Evolutionary conservation across 257 asterid species (phyloP).

Genomic region (Solanum appendiculatum): DNA sequence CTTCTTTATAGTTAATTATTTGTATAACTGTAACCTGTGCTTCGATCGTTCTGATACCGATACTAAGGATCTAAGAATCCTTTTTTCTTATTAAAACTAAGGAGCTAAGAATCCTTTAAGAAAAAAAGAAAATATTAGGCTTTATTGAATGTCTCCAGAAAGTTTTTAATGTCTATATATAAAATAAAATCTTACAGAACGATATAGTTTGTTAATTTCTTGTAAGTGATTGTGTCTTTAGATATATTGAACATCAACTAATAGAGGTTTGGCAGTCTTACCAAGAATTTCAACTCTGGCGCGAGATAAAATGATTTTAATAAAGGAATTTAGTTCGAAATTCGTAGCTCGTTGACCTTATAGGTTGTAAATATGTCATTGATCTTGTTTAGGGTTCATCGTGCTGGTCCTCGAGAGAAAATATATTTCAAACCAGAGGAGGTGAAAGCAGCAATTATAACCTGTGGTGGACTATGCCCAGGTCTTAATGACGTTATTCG

Average conservation of each 20-base stretch:
- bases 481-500: constrained; percentile 89
- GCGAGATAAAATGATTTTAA: not conserved
- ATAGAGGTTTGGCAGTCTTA: not conserved
- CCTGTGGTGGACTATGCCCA: constrained; percentile 98
- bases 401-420: constrained; percentile 87
- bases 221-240: not conserved
- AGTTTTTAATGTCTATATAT: not conserved
- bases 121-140: not conserved
- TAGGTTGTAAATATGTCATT: not conserved
- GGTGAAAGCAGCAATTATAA: constrained; percentile 85
- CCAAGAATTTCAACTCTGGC: not conserved
- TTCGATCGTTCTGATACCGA: not conserved
- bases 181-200: not conserved
- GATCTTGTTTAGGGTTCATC: constrained; percentile 59
- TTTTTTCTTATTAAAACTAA: not conserved
- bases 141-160: not conserved
- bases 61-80: not conserved
- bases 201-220: not conserved
- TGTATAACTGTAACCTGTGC: too few species aligned
- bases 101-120: not conserved
- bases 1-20: not conserved
- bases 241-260: not conserved
- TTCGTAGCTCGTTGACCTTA: not conserved
- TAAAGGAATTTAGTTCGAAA: not conserved
- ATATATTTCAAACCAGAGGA: constrained; percentile 78